Base-by-base conservation (phyloP, 352 stramenopile genomes). In the Globisporangium radiosum region DNA sequence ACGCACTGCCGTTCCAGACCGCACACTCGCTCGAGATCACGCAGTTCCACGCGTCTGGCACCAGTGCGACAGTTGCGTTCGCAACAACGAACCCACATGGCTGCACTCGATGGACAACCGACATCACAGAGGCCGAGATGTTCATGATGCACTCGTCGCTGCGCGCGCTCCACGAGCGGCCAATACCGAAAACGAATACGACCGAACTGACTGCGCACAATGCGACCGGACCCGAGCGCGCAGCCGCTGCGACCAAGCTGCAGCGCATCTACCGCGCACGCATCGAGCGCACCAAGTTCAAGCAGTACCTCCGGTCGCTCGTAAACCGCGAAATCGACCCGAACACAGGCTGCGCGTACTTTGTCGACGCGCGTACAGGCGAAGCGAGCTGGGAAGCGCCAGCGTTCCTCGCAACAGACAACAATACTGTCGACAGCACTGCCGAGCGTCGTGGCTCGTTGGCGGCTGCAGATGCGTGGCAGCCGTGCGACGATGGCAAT, bases 251-350 rank as follows among this genome's bases (percentile, higher is more conserved):
- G n/a, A 80, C 62, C 25, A 87, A 85, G 33, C 65, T 90, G 36
- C 80, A 90, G 50, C 78, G 78, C 9, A 87, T 87, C 47, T 90
- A 88, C 52, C 76, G 80, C 48, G 78, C 78, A 13, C 69, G 78
- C 9, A 83, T 90, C 37, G 78, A 73, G 47, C 74, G 78, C 43
- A 72, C 75, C 25, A 87, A 87, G 52, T 87, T 88, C 56, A 75
- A 70, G 15, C 43, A 52, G 7, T 81, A 87, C 37, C 65, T 90
- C 11, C 69, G 68, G 33, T 84, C 78, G 4, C 66, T 88, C 19
- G 80, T 88, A 7, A 69, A 86, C 37, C 75, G 69, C 53, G 70
- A 76, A 43, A 38, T 86, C 25, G 82, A 92, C 14, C 45, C 63
- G 14, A 42, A 52, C 1, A 77, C 72, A 0, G 76, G 80, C 0